These are phyloP conservation scores for Panus rudis DNA, from an alignment of 768 basidiomycete genomes.

Conservation along the genomic window DNA sequence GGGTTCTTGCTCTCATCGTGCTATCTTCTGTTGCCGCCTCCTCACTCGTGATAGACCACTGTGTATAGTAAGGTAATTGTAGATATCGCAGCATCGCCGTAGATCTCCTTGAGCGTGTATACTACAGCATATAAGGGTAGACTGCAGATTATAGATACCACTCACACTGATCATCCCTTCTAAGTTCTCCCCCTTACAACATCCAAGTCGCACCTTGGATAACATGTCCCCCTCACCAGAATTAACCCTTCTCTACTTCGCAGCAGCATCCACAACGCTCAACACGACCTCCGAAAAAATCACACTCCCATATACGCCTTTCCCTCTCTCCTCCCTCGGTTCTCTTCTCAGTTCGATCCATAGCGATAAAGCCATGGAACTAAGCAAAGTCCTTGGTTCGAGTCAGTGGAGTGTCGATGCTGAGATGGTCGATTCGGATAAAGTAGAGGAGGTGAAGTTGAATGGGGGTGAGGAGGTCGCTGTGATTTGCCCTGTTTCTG, in stretches of 20 bases:
- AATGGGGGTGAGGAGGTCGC: conserved; percentile 73
- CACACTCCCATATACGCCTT: conserved; percentile 34
- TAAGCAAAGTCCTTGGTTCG: conserved; percentile 47
- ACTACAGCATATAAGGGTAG: no score
- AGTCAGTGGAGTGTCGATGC: conserved; percentile 77
- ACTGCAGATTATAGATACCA: no score
- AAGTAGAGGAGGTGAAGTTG: conserved; percentile 40
- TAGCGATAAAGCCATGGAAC: conserved; percentile 33
- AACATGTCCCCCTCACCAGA: conserved; percentile 11
- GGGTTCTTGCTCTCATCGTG: no score
- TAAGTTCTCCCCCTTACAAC: no score
- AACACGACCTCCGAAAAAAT: conserved; percentile 49
- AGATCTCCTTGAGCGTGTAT: no score
- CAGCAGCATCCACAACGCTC: conserved; percentile 65
- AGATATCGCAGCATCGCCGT: no score
- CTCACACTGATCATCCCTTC: no score
- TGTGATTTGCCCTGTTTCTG: conserved; percentile 77
- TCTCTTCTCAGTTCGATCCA: conserved; percentile 48
- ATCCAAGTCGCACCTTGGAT: no score
- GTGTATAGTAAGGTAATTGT: no score
- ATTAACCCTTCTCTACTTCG: conserved; percentile 47
- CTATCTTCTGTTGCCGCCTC: no score
- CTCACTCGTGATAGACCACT: no score
- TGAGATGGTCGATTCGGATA: conserved; percentile 74
- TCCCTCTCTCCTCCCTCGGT: conserved; percentile 45